Conservation (phyloP, 2,329 filamentous ascomycete species). For the Trichoderma breve region DNA sequence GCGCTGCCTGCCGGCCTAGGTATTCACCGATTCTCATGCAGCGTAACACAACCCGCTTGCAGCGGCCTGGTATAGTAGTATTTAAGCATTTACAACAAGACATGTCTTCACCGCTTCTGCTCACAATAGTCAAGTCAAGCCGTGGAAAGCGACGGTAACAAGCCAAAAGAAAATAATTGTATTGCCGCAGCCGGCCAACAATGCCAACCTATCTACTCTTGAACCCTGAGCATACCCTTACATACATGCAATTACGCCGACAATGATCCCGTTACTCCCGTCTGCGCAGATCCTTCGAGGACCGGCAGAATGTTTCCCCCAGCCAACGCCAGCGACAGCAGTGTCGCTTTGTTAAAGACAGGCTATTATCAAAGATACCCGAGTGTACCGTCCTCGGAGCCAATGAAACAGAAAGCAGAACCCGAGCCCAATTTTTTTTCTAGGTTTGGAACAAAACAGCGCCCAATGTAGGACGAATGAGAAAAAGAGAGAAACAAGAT, state of each 20-base stretch:
- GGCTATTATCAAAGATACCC: slow-evolving; percentile 8
- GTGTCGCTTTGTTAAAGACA: slow-evolving; percentile 26
- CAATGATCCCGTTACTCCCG: slow-evolving; percentile 22
- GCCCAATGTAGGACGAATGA: neutral
- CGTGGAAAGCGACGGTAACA: neutral
- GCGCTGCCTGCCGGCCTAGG: neutral
- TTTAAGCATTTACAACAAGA: neutral
- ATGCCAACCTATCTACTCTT: slow-evolving; percentile 17
- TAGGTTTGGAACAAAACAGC: slow-evolving; percentile 6
- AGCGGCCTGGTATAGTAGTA: neutral
- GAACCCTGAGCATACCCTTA: slow-evolving; percentile 12
- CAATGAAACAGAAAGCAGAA: neutral
- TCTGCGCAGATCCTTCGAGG: slow-evolving; percentile 16
- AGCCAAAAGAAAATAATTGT: neutral
- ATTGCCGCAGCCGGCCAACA: slow-evolving; percentile 3
- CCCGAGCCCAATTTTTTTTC: slow-evolving; percentile 10
- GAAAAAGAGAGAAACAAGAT: neutral
- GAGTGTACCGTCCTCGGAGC: slow-evolving; percentile 1
- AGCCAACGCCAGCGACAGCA: slow-evolving; percentile 32
- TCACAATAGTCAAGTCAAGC: neutral
- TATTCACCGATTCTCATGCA: neutral
- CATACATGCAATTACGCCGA: slow-evolving; percentile 21
- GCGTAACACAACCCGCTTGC: neutral
- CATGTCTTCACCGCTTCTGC: neutral
- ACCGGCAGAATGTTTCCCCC: slow-evolving; percentile 19